Base-by-base conservation (phyloP, 768 basidiomycete genomes). In the Boletales sp. region DNA sequence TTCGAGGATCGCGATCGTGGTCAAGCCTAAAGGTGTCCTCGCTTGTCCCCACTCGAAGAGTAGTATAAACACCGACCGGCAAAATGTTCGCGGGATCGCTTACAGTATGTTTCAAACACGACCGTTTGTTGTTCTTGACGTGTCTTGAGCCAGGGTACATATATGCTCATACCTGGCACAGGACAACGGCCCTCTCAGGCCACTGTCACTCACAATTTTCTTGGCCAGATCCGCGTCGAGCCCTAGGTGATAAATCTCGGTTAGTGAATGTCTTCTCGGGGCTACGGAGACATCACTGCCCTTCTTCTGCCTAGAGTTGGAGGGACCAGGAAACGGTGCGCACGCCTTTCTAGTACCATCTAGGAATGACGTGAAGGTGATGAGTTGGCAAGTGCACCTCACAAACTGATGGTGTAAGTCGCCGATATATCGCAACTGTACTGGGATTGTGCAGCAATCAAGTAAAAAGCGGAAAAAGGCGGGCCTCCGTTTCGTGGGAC, bases 21-120 rank as follows among this genome's bases (percentile, higher is more conserved):
- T 36, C 56, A 43, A 52, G 62, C 52, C 35, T 62, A 59, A 56
- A 51, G 55, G 32, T 46, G 45, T 64, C 64, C 48, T 66, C 64
- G 64, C 62, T 67, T 65, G 59, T 44, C 48, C 32, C 19, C 48
- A 36, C 53, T 52, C 45, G 43, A 36, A 40, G 47, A 41, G 42
- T 50, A 35, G 50, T 40, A 39, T 50, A 44, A 57, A 58, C 42
- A 40, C 61, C 61, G 64, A 48, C 53, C 59, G 64, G 59, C 48
- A 60, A 64, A 49, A 63, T 46, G 55, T 56, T 65, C 64, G 64
- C 64, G 64, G 64, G 64, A 65, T 62, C 64, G 64, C 64, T 65
- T 63, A 56, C 29, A 19, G 42, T 4, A 19, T 36, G 34, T 47
- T 55, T 42, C 48, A 34, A 24, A 24, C 24, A 24, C 24, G 32